A percentile compares a stretch with the other conserved stretches of the same genome.
Evolutionary conservation across 2,329 filamentous ascomycete species (phyloP).

Genomic region (Colletotrichum tabaci): DNA sequence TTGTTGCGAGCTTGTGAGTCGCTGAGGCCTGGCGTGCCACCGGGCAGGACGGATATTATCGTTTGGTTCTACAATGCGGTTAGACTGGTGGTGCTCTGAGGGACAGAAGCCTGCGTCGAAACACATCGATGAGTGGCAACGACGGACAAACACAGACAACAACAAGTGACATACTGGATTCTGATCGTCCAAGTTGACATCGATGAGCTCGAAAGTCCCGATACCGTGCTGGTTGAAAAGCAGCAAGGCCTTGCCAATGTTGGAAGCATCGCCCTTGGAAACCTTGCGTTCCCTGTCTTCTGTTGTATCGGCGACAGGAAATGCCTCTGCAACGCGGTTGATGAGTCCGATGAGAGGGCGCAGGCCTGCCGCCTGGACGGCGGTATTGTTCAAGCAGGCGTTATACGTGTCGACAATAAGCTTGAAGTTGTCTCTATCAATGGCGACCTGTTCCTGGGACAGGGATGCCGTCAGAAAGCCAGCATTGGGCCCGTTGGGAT

Average conservation of each 20-base stretch:
- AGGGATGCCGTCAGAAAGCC: constrained; percentile 44
- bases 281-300: constrained; percentile 47
- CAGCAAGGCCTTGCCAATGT: constrained; percentile 55
- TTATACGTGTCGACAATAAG: constrained; percentile 76
- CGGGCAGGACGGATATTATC: constrained; percentile 21
- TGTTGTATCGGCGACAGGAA: constrained; percentile 44
- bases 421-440: constrained; percentile 74
- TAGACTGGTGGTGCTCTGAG: constrained; percentile 61
- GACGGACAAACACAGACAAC: too few relatives aligned
- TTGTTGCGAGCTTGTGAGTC: constrained; percentile 16
- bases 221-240: constrained; percentile 63
- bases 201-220: constrained; percentile 54
- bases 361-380: constrained; percentile 68
- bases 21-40: not conserved
- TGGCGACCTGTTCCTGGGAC: constrained; percentile 56
- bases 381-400: constrained; percentile 75
- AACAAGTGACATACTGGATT: constrained; percentile 49
- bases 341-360: constrained; percentile 71
- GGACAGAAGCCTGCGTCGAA: not conserved
- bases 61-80: constrained; percentile 69
- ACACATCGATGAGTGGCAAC: not conserved
- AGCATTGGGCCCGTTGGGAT: constrained; percentile 59
- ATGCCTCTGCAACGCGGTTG: constrained; percentile 49
- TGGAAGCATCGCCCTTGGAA: constrained; percentile 21
- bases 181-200: constrained; percentile 58